A percentile compares a stretch with the other conserved stretches of the same genome.
These are phyloP conservation scores for Acmispon strigosus DNA, from an alignment of 306 rosid species.

Conservation along the genomic window DNA sequence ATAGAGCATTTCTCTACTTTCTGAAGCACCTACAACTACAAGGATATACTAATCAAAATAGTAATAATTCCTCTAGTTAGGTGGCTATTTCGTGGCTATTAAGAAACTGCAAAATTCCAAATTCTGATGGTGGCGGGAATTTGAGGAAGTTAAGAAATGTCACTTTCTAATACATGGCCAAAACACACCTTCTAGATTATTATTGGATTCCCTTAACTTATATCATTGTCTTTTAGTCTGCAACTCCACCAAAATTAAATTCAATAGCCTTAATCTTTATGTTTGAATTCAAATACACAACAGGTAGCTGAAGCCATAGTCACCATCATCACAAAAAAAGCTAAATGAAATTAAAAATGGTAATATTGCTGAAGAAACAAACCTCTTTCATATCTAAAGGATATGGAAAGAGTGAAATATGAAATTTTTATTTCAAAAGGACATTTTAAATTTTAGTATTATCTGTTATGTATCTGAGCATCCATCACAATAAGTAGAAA, in stretches of 20 bases:
- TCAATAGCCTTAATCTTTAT: constrained; percentile 17
- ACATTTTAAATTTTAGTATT: background rate
- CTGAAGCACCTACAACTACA: background rate
- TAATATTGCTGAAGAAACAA: constrained; percentile 24
- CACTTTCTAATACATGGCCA: constrained; percentile 25
- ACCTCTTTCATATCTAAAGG: constrained; percentile 17
- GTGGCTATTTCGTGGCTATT: constrained; percentile 22
- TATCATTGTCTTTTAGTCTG: constrained; percentile 20
- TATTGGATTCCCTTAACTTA: constrained; percentile 32
- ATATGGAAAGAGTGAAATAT: background rate
- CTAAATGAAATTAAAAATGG: background rate
- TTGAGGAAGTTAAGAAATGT: constrained; percentile 12
- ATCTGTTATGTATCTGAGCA: background rate
- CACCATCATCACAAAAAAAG: constrained; percentile 29
- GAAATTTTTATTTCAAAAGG: background rate
- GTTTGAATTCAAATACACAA: constrained; percentile 32
- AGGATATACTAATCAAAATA: constrained; percentile 8
- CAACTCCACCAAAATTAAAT: constrained; percentile 23
- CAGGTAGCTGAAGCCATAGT: constrained; percentile 24
- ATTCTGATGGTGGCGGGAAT: constrained; percentile 21
- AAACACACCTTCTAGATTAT: constrained; percentile 4
- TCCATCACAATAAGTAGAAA: constrained; percentile 23
- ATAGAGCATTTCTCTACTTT: background rate
- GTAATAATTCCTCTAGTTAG: constrained; percentile 4
- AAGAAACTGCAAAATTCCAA: constrained; percentile 3